These are phyloP conservation scores for Monosporascus sp. DNA, from an alignment of 2,329 filamentous ascomycete species.

Conservation along the genomic window DNA sequence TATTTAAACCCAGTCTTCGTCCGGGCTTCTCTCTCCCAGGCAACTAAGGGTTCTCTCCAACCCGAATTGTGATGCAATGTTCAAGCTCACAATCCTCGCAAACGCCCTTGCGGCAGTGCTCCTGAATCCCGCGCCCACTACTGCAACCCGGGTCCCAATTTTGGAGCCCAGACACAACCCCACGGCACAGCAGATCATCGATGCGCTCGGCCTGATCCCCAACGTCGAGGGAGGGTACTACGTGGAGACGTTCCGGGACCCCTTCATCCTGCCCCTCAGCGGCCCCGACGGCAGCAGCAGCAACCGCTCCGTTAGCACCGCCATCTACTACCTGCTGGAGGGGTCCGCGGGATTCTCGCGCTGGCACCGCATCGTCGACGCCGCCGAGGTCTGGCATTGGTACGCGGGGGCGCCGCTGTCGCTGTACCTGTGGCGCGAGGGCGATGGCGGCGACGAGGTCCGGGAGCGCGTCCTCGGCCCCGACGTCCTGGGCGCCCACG, in stretches of 20 bases:
- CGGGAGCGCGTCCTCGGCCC: constrained; percentile 33
- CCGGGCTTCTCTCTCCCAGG: too few species aligned
- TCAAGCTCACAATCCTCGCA: too few species aligned
- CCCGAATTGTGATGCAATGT: too few species aligned
- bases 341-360: constrained; percentile 35
- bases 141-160: background rate
- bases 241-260: constrained; percentile 41
- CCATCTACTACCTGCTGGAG: constrained; percentile 46
- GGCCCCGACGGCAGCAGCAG: background rate
- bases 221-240: constrained; percentile 48
- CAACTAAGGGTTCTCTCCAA: too few species aligned
- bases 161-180: constrained; percentile 12
- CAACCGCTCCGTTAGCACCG: constrained; percentile 41
- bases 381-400: constrained; percentile 48
- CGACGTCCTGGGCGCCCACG: constrained; percentile 31
- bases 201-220: constrained; percentile 36
- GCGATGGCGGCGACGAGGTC: constrained; percentile 39
- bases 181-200: constrained; percentile 39
- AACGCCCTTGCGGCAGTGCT: too few species aligned
- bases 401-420: constrained; percentile 47
- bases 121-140: background rate
- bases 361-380: constrained; percentile 49
- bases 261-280: constrained; percentile 7
- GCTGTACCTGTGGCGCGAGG: constrained; percentile 38
- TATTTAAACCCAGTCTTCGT: too few species aligned